These are phyloP conservation scores for Pseudomassariella vexata DNA, from an alignment of 2,329 filamentous ascomycete species.

Conservation along the genomic window DNA sequence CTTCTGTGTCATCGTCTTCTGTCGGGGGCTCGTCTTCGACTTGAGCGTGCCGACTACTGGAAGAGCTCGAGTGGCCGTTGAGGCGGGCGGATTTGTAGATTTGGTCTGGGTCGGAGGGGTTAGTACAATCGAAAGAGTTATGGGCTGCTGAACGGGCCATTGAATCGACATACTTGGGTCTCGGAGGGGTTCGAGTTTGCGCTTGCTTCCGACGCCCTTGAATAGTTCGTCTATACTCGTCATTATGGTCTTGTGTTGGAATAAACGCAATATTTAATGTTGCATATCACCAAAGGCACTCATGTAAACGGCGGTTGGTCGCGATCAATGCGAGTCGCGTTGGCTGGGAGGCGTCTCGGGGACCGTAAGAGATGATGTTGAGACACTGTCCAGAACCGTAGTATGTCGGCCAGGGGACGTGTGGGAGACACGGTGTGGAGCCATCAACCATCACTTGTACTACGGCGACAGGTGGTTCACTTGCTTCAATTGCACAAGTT, in stretches of 20 bases:
- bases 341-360: too few relatives aligned
- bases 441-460: too few relatives aligned
- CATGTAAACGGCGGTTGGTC: too few relatives aligned
- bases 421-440: too few relatives aligned
- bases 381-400: too few relatives aligned
- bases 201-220: slow-evolving; percentile 51
- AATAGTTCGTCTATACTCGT: slow-evolving; percentile 55
- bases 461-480: too few relatives aligned
- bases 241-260: slow-evolving; percentile 37
- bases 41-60: slow-evolving; percentile 36
- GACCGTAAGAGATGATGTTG: too few relatives aligned
- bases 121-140: not conserved
- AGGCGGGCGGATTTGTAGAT: slow-evolving; percentile 59
- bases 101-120: slow-evolving; percentile 36
- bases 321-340: too few relatives aligned
- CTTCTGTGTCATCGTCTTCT: slow-evolving; percentile 37
- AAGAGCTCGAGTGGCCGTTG: slow-evolving; percentile 33
- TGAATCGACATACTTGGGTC: slow-evolving; percentile 51
- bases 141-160: slow-evolving; percentile 1
- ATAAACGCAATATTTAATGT: not conserved
- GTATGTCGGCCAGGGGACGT: too few relatives aligned
- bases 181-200: slow-evolving; percentile 55
- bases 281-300: too few relatives aligned
- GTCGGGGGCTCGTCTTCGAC: slow-evolving; percentile 36
- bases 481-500: too few relatives aligned